A percentile compares a stretch with the other conserved stretches of the same genome.
Evolutionary conservation across 192 early-diverging fungal species (phyloP).

Genomic region (Linnemannia schmuckeri): DNA sequence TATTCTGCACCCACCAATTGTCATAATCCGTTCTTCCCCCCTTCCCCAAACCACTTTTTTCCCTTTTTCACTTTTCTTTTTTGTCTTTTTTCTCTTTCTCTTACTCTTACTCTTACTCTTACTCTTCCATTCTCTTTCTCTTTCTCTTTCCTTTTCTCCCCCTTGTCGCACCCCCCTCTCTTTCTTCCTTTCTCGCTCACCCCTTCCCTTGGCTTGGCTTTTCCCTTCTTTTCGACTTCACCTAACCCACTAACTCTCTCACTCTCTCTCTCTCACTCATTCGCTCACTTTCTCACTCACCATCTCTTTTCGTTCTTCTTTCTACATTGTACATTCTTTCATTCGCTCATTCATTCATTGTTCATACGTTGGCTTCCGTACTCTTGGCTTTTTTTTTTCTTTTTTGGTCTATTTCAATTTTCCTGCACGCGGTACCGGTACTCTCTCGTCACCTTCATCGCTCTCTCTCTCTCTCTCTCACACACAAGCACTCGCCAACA

Average conservation of each 20-base stretch:
- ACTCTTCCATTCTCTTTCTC: neutral
- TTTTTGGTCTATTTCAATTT: too few species aligned
- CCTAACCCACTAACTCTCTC: neutral
- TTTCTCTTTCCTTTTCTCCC: neutral
- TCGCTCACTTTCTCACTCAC: too few species aligned
- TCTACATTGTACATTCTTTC: neutral
- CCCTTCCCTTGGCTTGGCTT: neutral
- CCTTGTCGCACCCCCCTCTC: neutral
- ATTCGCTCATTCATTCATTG: too few species aligned
- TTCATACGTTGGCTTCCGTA: too few species aligned
- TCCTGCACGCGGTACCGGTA: too few species aligned
- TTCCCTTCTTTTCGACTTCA: neutral
- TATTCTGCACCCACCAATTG: too few species aligned
- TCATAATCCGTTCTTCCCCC: neutral
- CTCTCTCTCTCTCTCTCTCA: constrained; percentile 14
- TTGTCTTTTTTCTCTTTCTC: neutral
- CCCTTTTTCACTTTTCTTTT: neutral
- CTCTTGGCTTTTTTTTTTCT: too few species aligned
- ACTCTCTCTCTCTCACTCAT: neutral
- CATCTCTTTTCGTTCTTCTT: neutral
- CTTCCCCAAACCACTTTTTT: neutral
- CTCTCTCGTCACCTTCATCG: neutral
- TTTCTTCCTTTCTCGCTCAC: neutral
- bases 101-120: neutral
- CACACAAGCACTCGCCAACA: neutral